phyloP scores from a whole-genome alignment of 345 rosid species.

The Brassica juncea region DNA sequence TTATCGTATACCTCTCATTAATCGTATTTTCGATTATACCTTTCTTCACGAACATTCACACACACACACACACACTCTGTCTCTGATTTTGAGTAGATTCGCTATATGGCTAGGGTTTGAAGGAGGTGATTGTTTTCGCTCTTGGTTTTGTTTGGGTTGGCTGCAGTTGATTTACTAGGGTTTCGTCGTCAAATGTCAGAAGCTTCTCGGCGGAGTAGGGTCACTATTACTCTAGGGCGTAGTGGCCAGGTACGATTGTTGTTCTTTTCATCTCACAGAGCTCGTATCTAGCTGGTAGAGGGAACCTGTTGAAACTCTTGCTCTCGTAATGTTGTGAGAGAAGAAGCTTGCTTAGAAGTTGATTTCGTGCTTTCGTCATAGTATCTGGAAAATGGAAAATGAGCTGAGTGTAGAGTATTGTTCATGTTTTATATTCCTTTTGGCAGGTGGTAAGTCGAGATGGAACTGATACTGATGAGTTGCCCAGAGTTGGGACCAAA shows the following conservation, averaged over 20 bases:
- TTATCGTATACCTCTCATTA: neutral
- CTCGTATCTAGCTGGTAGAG: neutral
- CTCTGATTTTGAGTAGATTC: constrained; percentile 23
- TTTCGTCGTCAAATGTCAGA: constrained; percentile 64
- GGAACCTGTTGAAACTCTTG: neutral
- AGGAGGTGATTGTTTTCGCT: constrained; percentile 16
- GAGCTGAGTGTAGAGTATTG: neutral
- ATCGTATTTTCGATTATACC: neutral
- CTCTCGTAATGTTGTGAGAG: neutral
- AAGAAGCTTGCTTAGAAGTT: neutral
- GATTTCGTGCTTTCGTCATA: neutral
- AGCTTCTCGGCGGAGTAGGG: constrained; percentile 63
- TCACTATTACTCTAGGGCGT: constrained; percentile 86
- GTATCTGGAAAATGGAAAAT: neutral
- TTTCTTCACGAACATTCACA: neutral
- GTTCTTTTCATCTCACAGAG: neutral
- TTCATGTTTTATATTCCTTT: neutral
- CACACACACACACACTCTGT: neutral
- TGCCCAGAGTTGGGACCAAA: constrained; percentile 58
- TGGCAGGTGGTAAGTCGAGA: constrained; percentile 84
- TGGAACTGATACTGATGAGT: constrained; percentile 37
- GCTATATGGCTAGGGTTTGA: constrained; percentile 29
- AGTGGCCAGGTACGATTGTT: constrained; percentile 67
- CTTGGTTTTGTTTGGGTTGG: neutral
- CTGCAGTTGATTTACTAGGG: constrained; percentile 36